Evolutionary conservation across 31 red algal species (phyloP), one percentile per base, ranked within the genome.

Genomic region (Asparagopsis taxiformis): DNA sequence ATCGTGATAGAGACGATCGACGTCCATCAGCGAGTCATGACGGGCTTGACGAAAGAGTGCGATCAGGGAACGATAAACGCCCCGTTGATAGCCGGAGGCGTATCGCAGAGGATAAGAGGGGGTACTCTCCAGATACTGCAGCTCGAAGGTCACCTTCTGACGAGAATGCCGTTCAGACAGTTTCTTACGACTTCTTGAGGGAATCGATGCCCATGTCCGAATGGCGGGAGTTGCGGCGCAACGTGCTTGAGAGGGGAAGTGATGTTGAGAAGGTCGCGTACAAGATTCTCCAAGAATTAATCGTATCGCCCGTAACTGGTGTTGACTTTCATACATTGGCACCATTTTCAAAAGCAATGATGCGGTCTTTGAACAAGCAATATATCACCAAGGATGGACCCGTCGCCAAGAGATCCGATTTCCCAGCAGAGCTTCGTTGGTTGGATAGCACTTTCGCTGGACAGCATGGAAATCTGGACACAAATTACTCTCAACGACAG

Each of bases 241-340:
- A 38, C 1, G 56, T 64, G n/a, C 52, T 64, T 15, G 43, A 62
- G 20, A 44, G 31, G 32, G 72, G 57, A 22, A 37, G 43, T 20
- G 72, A 76, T 51, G 72, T 76, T 26, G 72, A 76, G 19, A 30
- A 64, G 41, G 41, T 76, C 39, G 72, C 72, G 39, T 76, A 62
- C 31, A 76, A 76, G 41, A 37, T 76, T 2, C 1, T 76, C 57
- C 54, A 59, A 23, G 72, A 76, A 55, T 51, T 64, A 29, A 20
- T 76, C 11, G 3, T 76, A 46, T 76, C 72, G 31, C 72, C 72
- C 2, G 56, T 55, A 9, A 4, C 48, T 26, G 72, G 72, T 26
- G 46, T 76, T 34, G 35, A 20, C 11, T 52, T 8, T 24, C 28
- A 50, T 17, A 46, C 57, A 9, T 38, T 76, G 72, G 15, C 16